Base-by-base conservation (phyloP, 257 asterid species). In the Penstemon davidsonii region DNA sequence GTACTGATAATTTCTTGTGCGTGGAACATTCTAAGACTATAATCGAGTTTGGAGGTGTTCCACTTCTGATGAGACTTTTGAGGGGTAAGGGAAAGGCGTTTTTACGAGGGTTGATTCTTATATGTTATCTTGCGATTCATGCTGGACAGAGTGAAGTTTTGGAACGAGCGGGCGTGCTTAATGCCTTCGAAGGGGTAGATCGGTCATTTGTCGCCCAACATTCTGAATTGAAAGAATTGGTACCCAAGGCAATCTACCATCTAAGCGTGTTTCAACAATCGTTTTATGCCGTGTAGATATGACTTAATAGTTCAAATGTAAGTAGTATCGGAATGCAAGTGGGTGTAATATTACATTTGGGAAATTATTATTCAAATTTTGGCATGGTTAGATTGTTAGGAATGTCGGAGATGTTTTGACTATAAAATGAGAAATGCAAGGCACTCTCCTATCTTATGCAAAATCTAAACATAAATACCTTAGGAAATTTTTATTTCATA, bases 91-190 rank as follows among this genome's bases (percentile, higher is more conserved):
- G 86, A 25, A 71, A 70, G 51, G 81, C 90, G 0, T 83, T 75
- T 69, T 15, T 82, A 11, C 83, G 78, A 13, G 96, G 86, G 9
- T 64, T 86, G 75, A 54, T 80, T 19, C 92, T 90, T 55, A 78
- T 78, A 3, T 86, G 96, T 81, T 85, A 88, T 79, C 88, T 90
- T 39, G 92, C 89, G 42, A 78, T 86, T 59, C 82, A 88, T 63
- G 97, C 75, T 12, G 90, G 89, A 44, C 86, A 88, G 80, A 85
- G 85, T 15, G 82, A 85, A 64, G 90, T 82, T 47, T 63, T 82
- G 77, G 92, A 90, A 51, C 86, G 88, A 54, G 83, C 89, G 0
- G 83, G 88, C 52, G 87, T 87, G 11, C 59, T 85, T 80, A 79
- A 74, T 45, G 84, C 82, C 10, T 83, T 90, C 4, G 85, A 82